Percentiles rank a stretch among this genome's conserved stretches.
phyloP scores from a whole-genome alignment of 306 rosid species.

The Rosa persica region DNA sequence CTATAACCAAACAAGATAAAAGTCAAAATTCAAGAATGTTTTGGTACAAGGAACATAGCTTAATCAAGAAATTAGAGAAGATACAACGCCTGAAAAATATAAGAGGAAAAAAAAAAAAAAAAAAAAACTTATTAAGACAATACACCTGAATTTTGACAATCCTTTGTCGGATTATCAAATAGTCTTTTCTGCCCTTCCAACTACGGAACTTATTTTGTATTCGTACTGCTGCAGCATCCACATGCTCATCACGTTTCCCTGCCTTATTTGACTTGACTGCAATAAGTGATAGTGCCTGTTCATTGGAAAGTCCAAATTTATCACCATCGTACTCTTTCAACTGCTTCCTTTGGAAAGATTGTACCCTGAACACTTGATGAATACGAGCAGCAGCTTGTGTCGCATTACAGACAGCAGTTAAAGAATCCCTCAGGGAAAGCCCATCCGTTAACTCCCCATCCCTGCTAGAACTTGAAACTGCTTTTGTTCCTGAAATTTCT shows the following conservation, averaged over 20 bases:
- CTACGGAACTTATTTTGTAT: constrained; percentile 83
- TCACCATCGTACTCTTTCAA: constrained; percentile 43
- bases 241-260: constrained; percentile 47
- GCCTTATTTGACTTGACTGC: constrained; percentile 41
- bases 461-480: constrained; percentile 33
- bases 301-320: constrained; percentile 53
- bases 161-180: constrained; percentile 57
- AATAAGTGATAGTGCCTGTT: constrained; percentile 56
- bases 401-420: constrained; percentile 86
- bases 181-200: constrained; percentile 82
- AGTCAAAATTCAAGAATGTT: constrained; percentile 19
- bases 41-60: background rate
- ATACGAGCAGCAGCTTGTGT: constrained; percentile 85
- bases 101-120: background rate
- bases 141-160: constrained; percentile 85
- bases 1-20: constrained; percentile 34
- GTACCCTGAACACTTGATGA: constrained; percentile 74
- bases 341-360: constrained; percentile 83
- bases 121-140: background rate
- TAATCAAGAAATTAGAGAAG: background rate
- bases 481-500: constrained; percentile 43
- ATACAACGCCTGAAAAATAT: background rate
- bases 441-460: constrained; percentile 40
- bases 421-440: constrained; percentile 69
- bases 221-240: constrained; percentile 67